Evolutionary conservation across 2,329 filamentous ascomycete genomes (phyloP), one percentile per base, ranked within the genome.

Genomic region (Penicillium sp.): DNA sequence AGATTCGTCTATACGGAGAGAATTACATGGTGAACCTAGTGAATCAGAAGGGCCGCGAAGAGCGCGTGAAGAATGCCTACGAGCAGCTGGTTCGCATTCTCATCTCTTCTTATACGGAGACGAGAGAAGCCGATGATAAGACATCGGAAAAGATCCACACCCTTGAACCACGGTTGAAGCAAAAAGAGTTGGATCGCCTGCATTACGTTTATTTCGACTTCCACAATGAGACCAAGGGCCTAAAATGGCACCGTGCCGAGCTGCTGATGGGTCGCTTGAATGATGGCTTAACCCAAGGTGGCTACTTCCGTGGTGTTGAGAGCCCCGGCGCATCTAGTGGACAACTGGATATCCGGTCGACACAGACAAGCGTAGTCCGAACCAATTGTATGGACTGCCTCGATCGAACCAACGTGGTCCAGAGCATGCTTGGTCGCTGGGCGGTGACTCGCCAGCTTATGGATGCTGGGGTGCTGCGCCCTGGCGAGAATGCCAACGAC

Each of bases 321-420:
- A 91, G 90, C 82, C 91, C 93, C 1, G 91, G 88, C 47, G 86
- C 87, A 69, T 76, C 83, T 54, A 84, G 88, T 61, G 91, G 90
- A 33, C 87, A 86, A 19, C 84, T 97, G 13, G 94, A 98, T 70
- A 87, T 92, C 37, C 89, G 93, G 66, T 89, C 87, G 64, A 85
- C 87, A 66, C 95, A 99, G 82, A 92, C 88, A 1, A 93, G 91
- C 64, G 93, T 98, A 17, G 93, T 99, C 66, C 89, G 95, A 58
- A 97, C 95, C 42, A 99, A 99, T 78, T 99, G 95, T 81, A 99
- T 99, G 95, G 95, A 99, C 79, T 99, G 96, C 69, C 86, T 99
- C 15, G 95, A 99, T 78, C 91, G 95, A 57, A 99, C 95, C 57
- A 99, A 99, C 72, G 93, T 99, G 7, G 92, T 99, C 3, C 95